These are phyloP conservation scores for Cercospora brassicicola DNA, from an alignment of 2,329 filamentous ascomycete species.

Conservation along the genomic window DNA sequence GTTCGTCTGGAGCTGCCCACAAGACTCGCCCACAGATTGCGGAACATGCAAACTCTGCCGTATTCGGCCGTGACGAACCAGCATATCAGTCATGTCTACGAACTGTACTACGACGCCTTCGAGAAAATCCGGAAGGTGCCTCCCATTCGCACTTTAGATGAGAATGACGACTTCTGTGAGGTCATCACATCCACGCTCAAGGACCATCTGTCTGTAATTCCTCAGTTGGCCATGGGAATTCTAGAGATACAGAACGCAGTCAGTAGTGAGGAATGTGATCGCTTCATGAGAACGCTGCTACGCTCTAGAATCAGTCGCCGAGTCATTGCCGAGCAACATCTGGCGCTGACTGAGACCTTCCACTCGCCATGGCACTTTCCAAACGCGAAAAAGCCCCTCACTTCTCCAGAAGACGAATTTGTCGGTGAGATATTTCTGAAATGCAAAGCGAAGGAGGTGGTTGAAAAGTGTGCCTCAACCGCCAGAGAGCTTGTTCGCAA, in stretches of 20 bases:
- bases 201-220: slow-evolving; percentile 90
- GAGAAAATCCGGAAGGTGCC: slow-evolving; percentile 81
- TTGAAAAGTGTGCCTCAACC: slow-evolving; percentile 76
- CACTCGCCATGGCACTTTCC: slow-evolving; percentile 87
- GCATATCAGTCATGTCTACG: slow-evolving; percentile 91
- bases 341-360: slow-evolving; percentile 92
- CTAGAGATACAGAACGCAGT: slow-evolving; percentile 85
- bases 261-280: slow-evolving; percentile 76
- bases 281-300: slow-evolving; percentile 91
- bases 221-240: slow-evolving; percentile 90
- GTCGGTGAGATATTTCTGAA: slow-evolving; percentile 94
- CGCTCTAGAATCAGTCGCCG: slow-evolving; percentile 89
- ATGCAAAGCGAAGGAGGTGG: slow-evolving; percentile 85
- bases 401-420: slow-evolving; percentile 70
- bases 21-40: slow-evolving; percentile 84
- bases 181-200: slow-evolving; percentile 75
- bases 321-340: slow-evolving; percentile 95
- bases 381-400: slow-evolving; percentile 64
- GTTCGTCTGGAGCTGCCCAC: slow-evolving; percentile 91
- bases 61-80: slow-evolving; percentile 95
- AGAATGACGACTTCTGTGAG: slow-evolving; percentile 85
- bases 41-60: slow-evolving; percentile 94
- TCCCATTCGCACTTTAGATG: slow-evolving; percentile 80
- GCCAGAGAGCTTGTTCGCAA: slow-evolving; percentile 72
- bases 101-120: slow-evolving; percentile 96